Evolutionary conservation across 2,329 filamentous ascomycete species (phyloP), one percentile per base, ranked within the genome.

Genomic region (Xylaria sp.): DNA sequence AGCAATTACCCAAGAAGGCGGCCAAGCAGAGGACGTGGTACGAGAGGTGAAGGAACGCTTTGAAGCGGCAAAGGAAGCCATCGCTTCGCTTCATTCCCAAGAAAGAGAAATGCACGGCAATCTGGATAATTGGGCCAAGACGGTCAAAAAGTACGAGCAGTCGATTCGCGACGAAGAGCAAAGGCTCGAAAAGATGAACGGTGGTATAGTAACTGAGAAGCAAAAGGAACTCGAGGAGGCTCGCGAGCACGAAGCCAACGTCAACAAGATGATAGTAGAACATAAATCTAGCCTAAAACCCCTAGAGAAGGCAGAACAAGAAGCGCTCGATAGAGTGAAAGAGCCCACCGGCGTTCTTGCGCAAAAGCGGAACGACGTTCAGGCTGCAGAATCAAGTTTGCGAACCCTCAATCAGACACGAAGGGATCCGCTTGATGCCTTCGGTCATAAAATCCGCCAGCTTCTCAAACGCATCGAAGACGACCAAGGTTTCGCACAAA

Each of bases 391-490:
- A 68, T 76, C 68, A 11, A 78, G 78, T 63, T 81, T 89, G 17
- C 73, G 75, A 19, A 77, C 77, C 19, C 78, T 95, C 8, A 78
- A 82, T 49, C 78, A 78, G 71, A 86, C 87, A 43, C 82, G 84
- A 49, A 85, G 85, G 1, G 83, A 87, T 51, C 83, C 83, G 51
- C 85, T 86, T 46, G 84, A 84, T 60, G 89, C 84, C 0, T 97
- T 90, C 70, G 85, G 88, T 43, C 74, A 76, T 0, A 84, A 83
- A 42, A 84, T 96, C 70, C 81, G 83, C 0, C 77, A 80, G 1
- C 83, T 97, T 2, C 77, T 96, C 6, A 81, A 78, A 56, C 84
- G 83, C n/a, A 91, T 98, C 64, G 82, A 87, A 5, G 79, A 81
- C n/a, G 92, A 96, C 60, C 76, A 66, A 2, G 82, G 87, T 0